Conservation (phyloP, 371 early-diverging fungal genomes). For the Fennellomyces sp. region DNA sequence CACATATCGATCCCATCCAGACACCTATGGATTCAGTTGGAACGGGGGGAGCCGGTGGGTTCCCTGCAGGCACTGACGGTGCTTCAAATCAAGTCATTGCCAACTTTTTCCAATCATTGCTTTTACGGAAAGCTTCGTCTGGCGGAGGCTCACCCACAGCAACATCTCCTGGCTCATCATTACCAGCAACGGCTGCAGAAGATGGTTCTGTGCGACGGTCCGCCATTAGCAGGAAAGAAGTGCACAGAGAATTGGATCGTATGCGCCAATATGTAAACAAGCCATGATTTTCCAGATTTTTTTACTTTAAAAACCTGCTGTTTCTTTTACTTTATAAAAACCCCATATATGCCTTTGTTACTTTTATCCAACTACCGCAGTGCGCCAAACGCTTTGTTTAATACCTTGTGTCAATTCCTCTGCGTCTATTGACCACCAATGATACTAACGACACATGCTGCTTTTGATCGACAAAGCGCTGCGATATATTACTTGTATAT, state of each 20-base stretch:
- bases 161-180: conserved; percentile 19
- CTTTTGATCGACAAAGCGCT: too few relatives aligned
- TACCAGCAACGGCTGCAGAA: conserved; percentile 19
- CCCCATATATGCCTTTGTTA: too few relatives aligned
- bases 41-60: conserved; percentile 10
- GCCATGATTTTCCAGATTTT: conserved; percentile 9
- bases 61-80: conserved; percentile 21
- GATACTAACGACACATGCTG: too few relatives aligned
- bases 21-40: conserved; percentile 13
- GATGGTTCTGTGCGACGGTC: conserved; percentile 27
- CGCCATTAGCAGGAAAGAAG: conserved; percentile 50
- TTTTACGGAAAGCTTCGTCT: conserved; percentile 63
- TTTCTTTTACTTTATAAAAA: too few relatives aligned
- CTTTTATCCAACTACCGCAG: too few relatives aligned
- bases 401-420: too few relatives aligned
- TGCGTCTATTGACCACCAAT: too few relatives aligned
- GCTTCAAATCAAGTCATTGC: conserved; percentile 77
- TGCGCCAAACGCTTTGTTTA: too few relatives aligned
- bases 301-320: not conserved
- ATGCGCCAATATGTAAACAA: conserved; percentile 44
- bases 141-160: conserved; percentile 32
- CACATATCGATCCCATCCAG: conserved; percentile 15
- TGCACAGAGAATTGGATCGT: conserved; percentile 45
- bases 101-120: conserved; percentile 87
- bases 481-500: too few relatives aligned